phyloP scores from a whole-genome alignment of 2,329 filamentous ascomycete species.

The Penicillium capsulatum region DNA sequence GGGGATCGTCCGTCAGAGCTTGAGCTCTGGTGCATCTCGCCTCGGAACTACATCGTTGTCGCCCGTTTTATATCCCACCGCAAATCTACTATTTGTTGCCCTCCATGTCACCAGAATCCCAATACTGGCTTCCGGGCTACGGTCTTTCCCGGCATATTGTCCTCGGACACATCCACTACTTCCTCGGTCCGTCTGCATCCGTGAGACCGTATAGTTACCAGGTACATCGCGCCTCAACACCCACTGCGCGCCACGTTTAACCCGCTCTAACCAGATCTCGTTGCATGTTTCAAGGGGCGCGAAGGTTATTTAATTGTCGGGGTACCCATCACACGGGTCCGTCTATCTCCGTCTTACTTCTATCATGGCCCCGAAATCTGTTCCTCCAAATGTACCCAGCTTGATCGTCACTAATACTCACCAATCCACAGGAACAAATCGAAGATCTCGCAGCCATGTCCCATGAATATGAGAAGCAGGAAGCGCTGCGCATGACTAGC shows the following conservation, averaged over 20 bases:
- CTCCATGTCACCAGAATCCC: constrained; percentile 37
- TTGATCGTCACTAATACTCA: too few species aligned
- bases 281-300: constrained; percentile 37
- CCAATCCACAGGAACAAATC: constrained; percentile 44
- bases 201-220: constrained; percentile 48
- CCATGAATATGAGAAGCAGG: constrained; percentile 46
- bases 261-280: constrained; percentile 23
- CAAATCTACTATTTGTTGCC: too few species aligned
- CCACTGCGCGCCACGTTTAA: constrained; percentile 8
- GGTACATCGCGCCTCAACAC: constrained; percentile 28
- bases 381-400: too few species aligned
- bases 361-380: too few species aligned
- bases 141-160: constrained; percentile 49
- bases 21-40: too few species aligned
- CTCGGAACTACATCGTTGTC: too few species aligned
- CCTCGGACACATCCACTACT: constrained; percentile 47
- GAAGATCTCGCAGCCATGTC: constrained; percentile 47
- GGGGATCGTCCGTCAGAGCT: too few species aligned
- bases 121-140: constrained; percentile 49
- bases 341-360: too few species aligned
- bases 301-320: constrained; percentile 49
- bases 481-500: constrained; percentile 43
- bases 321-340: constrained; percentile 45
- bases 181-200: constrained; percentile 46
- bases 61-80: too few species aligned